These are phyloP conservation scores for Coniella vitis DNA, from an alignment of 2,329 filamentous ascomycete genomes.

Conservation along the genomic window DNA sequence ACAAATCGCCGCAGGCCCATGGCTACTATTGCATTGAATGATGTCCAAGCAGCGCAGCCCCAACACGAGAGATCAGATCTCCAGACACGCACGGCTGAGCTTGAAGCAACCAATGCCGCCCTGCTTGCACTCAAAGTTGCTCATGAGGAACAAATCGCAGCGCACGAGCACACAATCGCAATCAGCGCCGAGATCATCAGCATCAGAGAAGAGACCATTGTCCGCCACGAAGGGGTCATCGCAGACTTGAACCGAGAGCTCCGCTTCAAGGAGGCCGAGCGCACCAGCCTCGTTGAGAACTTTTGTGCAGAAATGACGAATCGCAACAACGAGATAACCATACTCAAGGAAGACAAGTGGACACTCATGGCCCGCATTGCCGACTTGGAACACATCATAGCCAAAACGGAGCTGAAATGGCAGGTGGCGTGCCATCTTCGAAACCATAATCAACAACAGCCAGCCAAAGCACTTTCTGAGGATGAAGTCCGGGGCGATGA, in stretches of 20 bases:
- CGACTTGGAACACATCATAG: constrained; percentile 4
- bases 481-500: neutral
- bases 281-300: constrained; percentile 1
- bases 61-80: neutral
- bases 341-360: constrained; percentile 9
- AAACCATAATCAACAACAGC: neutral
- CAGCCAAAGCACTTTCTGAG: neutral
- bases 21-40: neutral
- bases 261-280: constrained; percentile 5
- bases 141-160: neutral
- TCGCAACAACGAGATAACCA: neutral
- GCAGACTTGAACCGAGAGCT: constrained; percentile 3
- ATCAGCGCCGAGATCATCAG: constrained; percentile 1
- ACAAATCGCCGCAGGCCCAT: neutral
- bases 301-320: constrained; percentile 4
- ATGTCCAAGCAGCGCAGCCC: constrained; percentile 2
- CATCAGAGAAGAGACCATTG: neutral
- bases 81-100: neutral
- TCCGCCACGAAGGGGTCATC: neutral
- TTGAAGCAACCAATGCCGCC: constrained; percentile 3
- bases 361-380: constrained; percentile 6
- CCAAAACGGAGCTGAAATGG: neutral
- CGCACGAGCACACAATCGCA: constrained; percentile 3
- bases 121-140: neutral
- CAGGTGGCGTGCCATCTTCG: neutral